phyloP scores from a whole-genome alignment of 345 rosid genomes.

The Syzygium grande region DNA sequence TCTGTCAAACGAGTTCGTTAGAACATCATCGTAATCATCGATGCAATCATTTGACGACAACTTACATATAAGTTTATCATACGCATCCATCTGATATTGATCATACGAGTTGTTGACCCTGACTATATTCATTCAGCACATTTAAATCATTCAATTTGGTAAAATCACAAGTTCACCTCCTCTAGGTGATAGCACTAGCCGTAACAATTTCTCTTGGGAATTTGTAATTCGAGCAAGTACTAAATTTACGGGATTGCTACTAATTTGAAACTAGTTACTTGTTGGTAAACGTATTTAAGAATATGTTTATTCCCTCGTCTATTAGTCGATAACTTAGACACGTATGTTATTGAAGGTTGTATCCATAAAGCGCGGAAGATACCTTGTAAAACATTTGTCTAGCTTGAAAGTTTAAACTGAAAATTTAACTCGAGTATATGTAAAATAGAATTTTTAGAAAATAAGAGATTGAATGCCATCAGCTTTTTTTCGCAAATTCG shows the following conservation, averaged over 20 bases:
- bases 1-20: too few relatives aligned
- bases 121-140: too few relatives aligned
- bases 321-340: not conserved
- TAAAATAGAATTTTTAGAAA: not conserved
- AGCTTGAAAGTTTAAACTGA: not conserved
- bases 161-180: too few relatives aligned
- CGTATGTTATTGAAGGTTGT: not conserved
- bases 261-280: not conserved
- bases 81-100: too few relatives aligned
- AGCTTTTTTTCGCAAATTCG: not conserved
- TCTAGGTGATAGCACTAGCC: too few relatives aligned
- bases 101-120: too few relatives aligned
- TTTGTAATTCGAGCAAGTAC: not conserved
- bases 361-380: not conserved
- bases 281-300: rapidly evolving
- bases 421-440: rapidly evolving
- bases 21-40: too few relatives aligned
- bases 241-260: not conserved
- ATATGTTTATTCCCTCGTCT: not conserved
- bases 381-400: not conserved
- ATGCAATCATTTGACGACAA: too few relatives aligned
- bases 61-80: too few relatives aligned
- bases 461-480: not conserved
- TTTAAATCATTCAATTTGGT: too few relatives aligned
- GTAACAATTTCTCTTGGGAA: too few relatives aligned